Evolutionary conservation across 169 alveolate genomes (phyloP).

Genomic region (Babesia sp.): DNA sequence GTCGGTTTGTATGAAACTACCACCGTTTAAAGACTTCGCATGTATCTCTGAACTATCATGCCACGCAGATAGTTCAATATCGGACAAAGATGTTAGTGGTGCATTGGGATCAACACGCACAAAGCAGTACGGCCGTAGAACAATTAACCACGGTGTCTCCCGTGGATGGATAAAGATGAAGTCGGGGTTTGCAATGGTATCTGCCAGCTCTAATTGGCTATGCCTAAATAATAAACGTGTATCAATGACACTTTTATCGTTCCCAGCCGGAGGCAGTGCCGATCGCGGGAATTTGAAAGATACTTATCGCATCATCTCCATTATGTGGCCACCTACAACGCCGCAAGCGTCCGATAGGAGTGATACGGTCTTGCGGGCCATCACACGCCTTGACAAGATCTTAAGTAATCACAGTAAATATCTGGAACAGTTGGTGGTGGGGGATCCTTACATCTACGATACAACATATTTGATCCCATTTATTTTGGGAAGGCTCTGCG

Average conservation of each 20-base stretch:
- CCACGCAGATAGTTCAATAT: too few species aligned
- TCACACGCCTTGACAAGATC: slow-evolving; percentile 22
- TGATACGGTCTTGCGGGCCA: slow-evolving; percentile 18
- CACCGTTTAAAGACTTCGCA: slow-evolving; percentile 25
- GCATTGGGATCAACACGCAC: neutral
- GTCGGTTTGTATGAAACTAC: slow-evolving; percentile 21
- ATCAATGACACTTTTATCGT: neutral
- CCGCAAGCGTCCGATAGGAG: neutral
- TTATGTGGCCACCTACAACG: slow-evolving; percentile 22
- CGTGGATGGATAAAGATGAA: slow-evolving; percentile 32
- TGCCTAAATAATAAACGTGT: slow-evolving; percentile 21
- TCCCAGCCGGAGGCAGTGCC: neutral
- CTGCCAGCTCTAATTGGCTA: slow-evolving; percentile 12
- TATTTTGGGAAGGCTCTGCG: slow-evolving; percentile 26
- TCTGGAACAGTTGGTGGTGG: slow-evolving; percentile 11
- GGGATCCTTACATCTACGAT: slow-evolving; percentile 38
- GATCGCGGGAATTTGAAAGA: neutral
- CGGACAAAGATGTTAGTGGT: neutral
- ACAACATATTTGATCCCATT: slow-evolving; percentile 24
- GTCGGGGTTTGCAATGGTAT: neutral
- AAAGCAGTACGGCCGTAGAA: neutral
- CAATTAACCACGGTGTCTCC: slow-evolving; percentile 6
- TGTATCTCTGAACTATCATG: slow-evolving; percentile 8
- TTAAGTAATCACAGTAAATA: slow-evolving; percentile 2
- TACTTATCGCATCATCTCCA: slow-evolving; percentile 19